A percentile compares a stretch with the other conserved stretches of the same genome.
These are phyloP conservation scores for Podila epigama DNA, from an alignment of 192 early-diverging fungal species.

Conservation along the genomic window DNA sequence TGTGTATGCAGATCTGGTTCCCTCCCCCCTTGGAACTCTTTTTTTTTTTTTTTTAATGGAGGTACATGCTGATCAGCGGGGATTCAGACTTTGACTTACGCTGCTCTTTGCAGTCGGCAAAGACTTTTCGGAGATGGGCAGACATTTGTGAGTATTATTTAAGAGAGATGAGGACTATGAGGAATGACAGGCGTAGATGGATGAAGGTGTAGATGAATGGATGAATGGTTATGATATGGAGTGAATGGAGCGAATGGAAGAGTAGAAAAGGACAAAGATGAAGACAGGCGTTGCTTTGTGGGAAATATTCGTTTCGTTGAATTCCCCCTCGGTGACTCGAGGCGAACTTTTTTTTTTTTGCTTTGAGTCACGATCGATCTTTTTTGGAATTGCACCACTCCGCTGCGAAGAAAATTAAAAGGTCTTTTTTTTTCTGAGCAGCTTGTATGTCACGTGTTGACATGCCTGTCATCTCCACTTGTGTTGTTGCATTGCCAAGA, in stretches of 20 bases:
- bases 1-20: too few species aligned
- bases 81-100: conserved; percentile 49
- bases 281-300: not conserved
- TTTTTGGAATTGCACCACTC: too few species aligned
- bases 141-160: too few species aligned
- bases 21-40: too few species aligned
- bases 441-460: too few species aligned
- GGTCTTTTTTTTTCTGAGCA: not conserved
- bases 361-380: not conserved
- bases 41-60: too few species aligned
- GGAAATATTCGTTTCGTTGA: not conserved
- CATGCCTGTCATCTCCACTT: too few species aligned
- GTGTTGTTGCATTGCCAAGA: too few species aligned
- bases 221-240: not conserved
- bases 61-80: not conserved
- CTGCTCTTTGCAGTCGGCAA: conserved; percentile 49
- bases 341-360: not conserved
- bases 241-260: not conserved
- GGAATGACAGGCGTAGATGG: not conserved
- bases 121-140: conserved; percentile 49
- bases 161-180: not conserved
- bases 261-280: not conserved
- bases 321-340: not conserved
- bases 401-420: not conserved
- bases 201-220: too few species aligned